phyloP scores from a whole-genome alignment of 495 filamentous ascomycete genomes.

The Usnea hakonensis region DNA sequence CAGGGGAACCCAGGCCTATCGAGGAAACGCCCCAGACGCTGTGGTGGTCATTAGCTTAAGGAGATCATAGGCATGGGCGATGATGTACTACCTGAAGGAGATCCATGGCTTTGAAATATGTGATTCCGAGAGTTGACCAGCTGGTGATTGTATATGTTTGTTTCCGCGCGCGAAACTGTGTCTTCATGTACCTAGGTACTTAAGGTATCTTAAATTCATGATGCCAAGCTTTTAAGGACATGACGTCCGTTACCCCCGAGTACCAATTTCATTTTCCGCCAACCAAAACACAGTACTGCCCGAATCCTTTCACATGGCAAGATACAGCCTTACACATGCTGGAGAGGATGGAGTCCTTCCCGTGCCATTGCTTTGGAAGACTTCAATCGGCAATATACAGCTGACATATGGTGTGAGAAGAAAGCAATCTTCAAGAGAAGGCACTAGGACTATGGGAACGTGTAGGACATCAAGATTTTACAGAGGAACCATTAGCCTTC shows the following conservation, averaged over 20 bases:
- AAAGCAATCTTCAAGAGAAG: not conserved
- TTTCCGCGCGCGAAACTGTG: not conserved
- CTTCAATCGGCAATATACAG: not conserved
- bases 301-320: not conserved
- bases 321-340: not conserved
- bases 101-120: conserved; percentile 9
- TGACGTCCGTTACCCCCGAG: not conserved
- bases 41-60: conserved; percentile 9
- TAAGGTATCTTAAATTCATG: not conserved
- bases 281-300: not conserved
- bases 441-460: not conserved
- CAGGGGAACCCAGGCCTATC: conserved; percentile 92
- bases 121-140: not conserved
- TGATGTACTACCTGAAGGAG: conserved; percentile 16
- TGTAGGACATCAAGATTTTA: not conserved
- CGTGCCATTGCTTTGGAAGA: not conserved
- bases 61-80: not conserved
- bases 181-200: not conserved
- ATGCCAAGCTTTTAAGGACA: not conserved
- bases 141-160: not conserved
- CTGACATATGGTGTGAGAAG: not conserved
- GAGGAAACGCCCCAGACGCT: conserved; percentile 81
- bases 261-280: not conserved
- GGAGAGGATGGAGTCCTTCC: not conserved
- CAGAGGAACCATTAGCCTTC: not conserved